Conservation (phyloP, 1,284 basidiomycete species). For the Sporisorium graminicola region DNA sequence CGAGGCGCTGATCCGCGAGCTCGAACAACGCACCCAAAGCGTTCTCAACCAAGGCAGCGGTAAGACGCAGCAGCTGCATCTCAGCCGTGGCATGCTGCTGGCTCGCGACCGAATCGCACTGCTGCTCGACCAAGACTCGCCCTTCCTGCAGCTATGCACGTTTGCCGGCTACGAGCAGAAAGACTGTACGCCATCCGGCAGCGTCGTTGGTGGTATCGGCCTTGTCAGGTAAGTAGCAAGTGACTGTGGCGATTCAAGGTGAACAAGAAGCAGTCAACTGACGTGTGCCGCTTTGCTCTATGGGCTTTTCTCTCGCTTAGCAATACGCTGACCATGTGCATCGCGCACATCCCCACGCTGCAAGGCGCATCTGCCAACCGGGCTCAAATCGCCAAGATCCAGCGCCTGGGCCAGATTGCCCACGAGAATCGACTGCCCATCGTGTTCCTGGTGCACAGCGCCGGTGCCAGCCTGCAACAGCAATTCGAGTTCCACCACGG, state of each 20-base stretch:
- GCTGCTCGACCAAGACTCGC: conserved; percentile 7
- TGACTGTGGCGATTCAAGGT: neutral
- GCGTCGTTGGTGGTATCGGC: conserved; percentile 6
- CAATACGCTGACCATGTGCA: conserved; percentile 10
- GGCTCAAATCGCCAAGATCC: conserved; percentile 7
- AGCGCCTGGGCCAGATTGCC: conserved; percentile 7
- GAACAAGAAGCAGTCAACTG: neutral
- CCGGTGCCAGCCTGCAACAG: conserved; percentile 4
- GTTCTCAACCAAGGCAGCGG: conserved; percentile 7
- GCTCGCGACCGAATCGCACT: conserved; percentile 5
- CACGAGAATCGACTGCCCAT: conserved; percentile 6
- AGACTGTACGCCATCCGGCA: conserved; percentile 4
- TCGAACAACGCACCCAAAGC: neutral
- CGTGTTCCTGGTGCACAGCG: conserved; percentile 7
- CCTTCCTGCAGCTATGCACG: conserved; percentile 8
- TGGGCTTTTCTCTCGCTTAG: neutral
- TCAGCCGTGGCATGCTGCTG: conserved; percentile 9
- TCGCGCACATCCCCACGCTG: conserved; percentile 7
- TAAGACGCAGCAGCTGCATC: conserved; percentile 2
- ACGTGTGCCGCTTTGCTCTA: neutral
- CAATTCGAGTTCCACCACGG: conserved; percentile 9
- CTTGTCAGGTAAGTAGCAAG: conserved; percentile 2
- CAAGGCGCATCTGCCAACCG: conserved; percentile 8
- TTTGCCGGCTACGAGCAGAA: conserved; percentile 10
- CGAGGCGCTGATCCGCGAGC: conserved; percentile 3